Conservation (phyloP, 768 basidiomycete genomes). For the Rhodotorula kratochvilovae region DNA sequence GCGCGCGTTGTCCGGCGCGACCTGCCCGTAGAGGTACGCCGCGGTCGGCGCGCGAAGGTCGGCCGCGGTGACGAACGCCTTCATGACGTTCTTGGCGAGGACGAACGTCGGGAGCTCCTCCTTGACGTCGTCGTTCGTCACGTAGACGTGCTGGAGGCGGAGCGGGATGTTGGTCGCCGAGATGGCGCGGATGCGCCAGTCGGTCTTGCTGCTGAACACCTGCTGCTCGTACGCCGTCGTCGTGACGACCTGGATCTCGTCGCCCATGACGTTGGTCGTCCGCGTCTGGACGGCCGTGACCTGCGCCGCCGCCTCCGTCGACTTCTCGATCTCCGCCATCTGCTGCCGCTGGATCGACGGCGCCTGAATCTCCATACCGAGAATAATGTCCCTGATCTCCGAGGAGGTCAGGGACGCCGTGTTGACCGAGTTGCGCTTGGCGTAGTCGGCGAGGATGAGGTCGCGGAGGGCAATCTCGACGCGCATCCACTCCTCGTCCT, state of each 20-base stretch:
- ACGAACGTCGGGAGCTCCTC: conserved; percentile 97
- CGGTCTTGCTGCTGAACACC: conserved; percentile 98
- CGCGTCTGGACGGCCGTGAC: conserved; percentile 96
- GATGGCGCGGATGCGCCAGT: conserved; percentile 98
- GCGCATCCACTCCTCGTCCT: conserved; percentile 97
- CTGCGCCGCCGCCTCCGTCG: conserved; percentile 85
- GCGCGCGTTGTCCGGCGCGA: conserved; percentile 87
- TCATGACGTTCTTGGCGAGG: conserved; percentile 91
- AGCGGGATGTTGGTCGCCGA: conserved; percentile 93
- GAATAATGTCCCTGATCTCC: conserved; percentile 95
- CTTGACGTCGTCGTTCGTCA: conserved; percentile 98
- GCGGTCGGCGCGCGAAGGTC: conserved; percentile 96
- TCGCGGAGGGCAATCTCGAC: conserved; percentile 99
- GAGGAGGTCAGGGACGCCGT: conserved; percentile 93
- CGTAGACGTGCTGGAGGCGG: conserved; percentile 96
- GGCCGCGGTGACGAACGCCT: conserved; percentile 84
- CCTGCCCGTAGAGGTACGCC: conserved; percentile 78
- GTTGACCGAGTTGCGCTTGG: conserved; percentile 95
- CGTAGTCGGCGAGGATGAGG: conserved; percentile 88
- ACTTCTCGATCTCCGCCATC: conserved; percentile 98
- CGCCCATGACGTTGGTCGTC: conserved; percentile 96
- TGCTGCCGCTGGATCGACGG: conserved; percentile 91
- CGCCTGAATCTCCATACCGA: conserved; percentile 96
- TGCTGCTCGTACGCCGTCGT: conserved; percentile 98
- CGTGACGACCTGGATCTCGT: conserved; percentile 89